Evolutionary conservation across 2,329 filamentous ascomycete species (phyloP), one percentile per base, ranked within the genome.

Genomic region (Trematosphaeria pertusa): DNA sequence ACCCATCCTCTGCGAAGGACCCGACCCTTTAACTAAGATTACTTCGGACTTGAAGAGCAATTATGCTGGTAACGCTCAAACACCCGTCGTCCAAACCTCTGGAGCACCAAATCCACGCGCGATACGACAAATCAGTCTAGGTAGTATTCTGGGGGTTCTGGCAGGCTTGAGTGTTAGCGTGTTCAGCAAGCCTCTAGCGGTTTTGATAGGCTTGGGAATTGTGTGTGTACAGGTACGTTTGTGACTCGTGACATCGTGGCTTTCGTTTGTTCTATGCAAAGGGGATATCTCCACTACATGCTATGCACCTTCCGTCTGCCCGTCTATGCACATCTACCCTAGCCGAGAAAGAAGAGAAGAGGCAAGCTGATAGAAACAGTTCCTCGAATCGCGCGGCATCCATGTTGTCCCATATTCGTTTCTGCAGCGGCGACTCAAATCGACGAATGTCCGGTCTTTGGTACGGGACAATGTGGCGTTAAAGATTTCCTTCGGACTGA

Each of bases 141-240:
- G 78, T 4, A 78, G 75, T 48, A 75, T 79, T 49, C 53, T 76
- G 21, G 77, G 65, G 3, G 57, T 71, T 22, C 33, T 71, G 8
- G 72, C 80, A 3, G 87, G 87, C 1, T 60, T 92, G 22, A 73
- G 86, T 0, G 78, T 91, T 19, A 84, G 85, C 48, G 75, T 87
- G 12, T 90, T 92, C 68, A 90, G 87, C 7, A 84, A 83, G 64
- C 83, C 86, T 1, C 73, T 92, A 37, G 86, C 87, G 1, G 62
- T 91, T 12, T 67, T 92, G 15, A 73, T 88, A 15, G 87, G 88
- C 0, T 62, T 89, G 10, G 71, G 85, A 8, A 80, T 89, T 18
- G 75, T 88, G 11, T 76, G 82, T 21, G 63, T 87, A 12, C 84
- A 89, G 74, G 86, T 87, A 74, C 54, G 77, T 61, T 47, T 18